Base-by-base conservation (phyloP, 148 eudicot genomes). In the Diospyros kaki region DNA sequence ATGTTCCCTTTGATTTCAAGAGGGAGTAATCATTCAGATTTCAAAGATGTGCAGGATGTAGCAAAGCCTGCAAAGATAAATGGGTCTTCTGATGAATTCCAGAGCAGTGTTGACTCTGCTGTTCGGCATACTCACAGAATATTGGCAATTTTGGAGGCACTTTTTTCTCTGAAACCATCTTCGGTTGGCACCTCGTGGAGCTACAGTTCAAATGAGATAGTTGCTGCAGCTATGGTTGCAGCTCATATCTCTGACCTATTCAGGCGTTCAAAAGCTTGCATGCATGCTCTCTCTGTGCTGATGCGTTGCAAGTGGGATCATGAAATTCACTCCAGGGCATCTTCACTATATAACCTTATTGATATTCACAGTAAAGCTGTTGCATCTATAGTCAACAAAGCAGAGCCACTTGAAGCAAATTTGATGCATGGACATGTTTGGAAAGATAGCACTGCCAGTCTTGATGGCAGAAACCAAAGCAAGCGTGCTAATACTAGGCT, bases 151-250 rank as follows among this genome's bases (percentile, higher is more conserved):
- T 80, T 95, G 45, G 99, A 92, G 86, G 94, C 99, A 4, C 85
- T 95, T 60, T 95, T 95, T 85, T 89, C 91, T 38, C 77, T 95
- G 69, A 89, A 93, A 78, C 97, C 99, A 56, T 95, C 99, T 76
- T 90, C 97, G 4, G 82, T 95, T 59, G 97, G 99, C 66, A 91
- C 94, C 9, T 88, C 97, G 11, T 91, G 99, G 99, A 91, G 97
- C 46, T 89, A 88, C 83, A 95, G 97, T 77, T 95, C 99, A 71
- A 95, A 88, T 83, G 99, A 92, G 75, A 92, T 95, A 65, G 97
- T 95, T 82, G 99, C 99, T 82, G 99, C 99, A 70, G 99, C 99
- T 71, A 92, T 95, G 98, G 97, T 95, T 73, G 99, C 99, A 18
- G 99, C 99, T 82, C 97, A 95, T 78, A 83, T 95, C 51, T 95